These are phyloP conservation scores for Calycina marina DNA, from an alignment of 2,329 filamentous ascomycete species.

Conservation along the genomic window DNA sequence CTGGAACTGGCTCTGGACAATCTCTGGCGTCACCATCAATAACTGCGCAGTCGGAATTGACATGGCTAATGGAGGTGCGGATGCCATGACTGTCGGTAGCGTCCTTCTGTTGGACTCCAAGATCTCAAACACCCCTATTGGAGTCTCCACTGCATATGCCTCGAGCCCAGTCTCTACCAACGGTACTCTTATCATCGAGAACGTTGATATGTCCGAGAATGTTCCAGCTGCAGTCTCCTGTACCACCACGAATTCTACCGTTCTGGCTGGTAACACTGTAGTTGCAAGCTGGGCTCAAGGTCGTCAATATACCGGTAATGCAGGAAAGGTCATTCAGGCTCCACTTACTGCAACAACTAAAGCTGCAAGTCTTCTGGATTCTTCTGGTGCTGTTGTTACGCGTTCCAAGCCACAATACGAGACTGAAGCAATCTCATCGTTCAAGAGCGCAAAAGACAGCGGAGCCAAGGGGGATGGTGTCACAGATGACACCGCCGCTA, in stretches of 20 bases:
- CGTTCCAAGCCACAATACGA: constrained; percentile 85
- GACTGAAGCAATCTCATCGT: constrained; percentile 46
- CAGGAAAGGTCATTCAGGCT: constrained; percentile 43
- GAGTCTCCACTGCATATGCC: constrained; percentile 62
- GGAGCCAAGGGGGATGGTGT: constrained; percentile 80
- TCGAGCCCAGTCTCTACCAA: constrained; percentile 50
- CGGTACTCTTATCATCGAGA: constrained; percentile 74
- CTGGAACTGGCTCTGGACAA: constrained; percentile 82
- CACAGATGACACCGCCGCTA: constrained; percentile 74
- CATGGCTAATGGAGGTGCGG: constrained; percentile 50
- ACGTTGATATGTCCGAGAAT: constrained; percentile 63
- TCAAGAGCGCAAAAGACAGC: constrained; percentile 68
- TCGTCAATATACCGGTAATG: constrained; percentile 43
- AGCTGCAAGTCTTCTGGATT: constrained; percentile 49
- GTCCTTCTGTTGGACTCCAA: constrained; percentile 70
- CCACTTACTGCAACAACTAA: constrained; percentile 41
- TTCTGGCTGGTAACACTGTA: constrained; percentile 56
- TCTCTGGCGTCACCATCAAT: constrained; percentile 63
- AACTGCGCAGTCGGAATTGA: constrained; percentile 64
- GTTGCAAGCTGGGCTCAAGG: constrained; percentile 70
- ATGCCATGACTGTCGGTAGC: constrained; percentile 69
- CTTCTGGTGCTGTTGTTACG: constrained; percentile 57
- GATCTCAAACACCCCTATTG: constrained; percentile 61
- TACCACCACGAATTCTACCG: constrained; percentile 35
- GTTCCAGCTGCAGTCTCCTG: constrained; percentile 53